These are phyloP conservation scores for Physcomitrellopsis africana DNA, from an alignment of 225 moss, liverwort and hornwort genomes.

Conservation along the genomic window DNA sequence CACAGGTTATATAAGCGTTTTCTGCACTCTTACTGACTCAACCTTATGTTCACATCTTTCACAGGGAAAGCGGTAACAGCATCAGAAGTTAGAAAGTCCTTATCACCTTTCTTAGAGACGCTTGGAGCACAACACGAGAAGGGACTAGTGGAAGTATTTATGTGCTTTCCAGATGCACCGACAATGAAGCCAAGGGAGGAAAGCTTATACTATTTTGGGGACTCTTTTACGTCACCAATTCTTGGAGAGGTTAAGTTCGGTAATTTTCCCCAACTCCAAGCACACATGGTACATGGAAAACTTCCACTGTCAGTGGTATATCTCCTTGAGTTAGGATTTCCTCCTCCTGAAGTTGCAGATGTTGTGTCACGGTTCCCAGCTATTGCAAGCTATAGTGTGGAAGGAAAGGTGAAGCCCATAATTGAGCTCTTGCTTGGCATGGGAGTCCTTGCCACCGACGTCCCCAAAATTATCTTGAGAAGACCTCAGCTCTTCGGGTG, in stretches of 20 bases:
- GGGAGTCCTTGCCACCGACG: constrained; percentile 45
- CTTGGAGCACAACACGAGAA: constrained; percentile 53
- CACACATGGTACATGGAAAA: constrained; percentile 56
- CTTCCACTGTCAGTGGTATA: constrained; percentile 62
- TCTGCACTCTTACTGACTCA: not conserved
- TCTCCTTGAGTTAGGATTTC: constrained; percentile 66
- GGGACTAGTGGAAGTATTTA: constrained; percentile 45
- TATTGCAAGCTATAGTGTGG: constrained; percentile 64
- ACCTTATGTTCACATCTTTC: not conserved
- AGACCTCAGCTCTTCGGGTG: constrained; percentile 81
- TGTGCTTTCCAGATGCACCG: constrained; percentile 59
- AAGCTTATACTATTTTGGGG: constrained; percentile 30
- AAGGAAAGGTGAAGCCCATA: constrained; percentile 62
- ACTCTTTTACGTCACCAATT: constrained; percentile 40
- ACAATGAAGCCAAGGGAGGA: constrained; percentile 26
- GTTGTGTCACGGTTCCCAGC: constrained; percentile 56
- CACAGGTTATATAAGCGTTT: not conserved
- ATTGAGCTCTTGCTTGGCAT: constrained; percentile 50
- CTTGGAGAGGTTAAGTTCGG: constrained; percentile 44
- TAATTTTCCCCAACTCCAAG: constrained; percentile 47
- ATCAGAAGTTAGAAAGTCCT: constrained; percentile 50
- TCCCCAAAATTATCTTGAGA: constrained; percentile 61
- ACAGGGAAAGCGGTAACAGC: constrained; percentile 64
- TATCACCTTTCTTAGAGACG: constrained; percentile 64
- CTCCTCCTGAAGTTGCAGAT: constrained; percentile 47